Percentiles rank a stretch among this genome's conserved stretches.
phyloP scores from a whole-genome alignment of 495 filamentous ascomycete species.

The Penicillium antarcticum region DNA sequence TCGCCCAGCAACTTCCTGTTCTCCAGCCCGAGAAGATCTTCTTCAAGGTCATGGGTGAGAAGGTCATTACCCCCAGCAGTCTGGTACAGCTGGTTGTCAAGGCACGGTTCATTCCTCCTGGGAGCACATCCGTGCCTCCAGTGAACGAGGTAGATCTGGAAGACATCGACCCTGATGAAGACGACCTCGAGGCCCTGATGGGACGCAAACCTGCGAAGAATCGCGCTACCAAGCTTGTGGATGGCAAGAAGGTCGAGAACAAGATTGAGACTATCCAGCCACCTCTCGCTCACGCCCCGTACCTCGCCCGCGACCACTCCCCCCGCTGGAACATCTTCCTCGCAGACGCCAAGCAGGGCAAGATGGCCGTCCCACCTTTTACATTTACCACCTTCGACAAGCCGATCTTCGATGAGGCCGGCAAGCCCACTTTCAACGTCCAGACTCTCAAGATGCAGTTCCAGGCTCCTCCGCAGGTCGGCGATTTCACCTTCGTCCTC shows the following conservation, averaged over 20 bases:
- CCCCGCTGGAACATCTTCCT: conserved; percentile 93
- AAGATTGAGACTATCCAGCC: conserved; percentile 64
- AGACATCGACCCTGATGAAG: conserved; percentile 90
- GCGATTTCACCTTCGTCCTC: conserved; percentile 89
- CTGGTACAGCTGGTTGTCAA: conserved; percentile 93
- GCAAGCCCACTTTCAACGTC: conserved; percentile 83
- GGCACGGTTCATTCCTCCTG: conserved; percentile 89
- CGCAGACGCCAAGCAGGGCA: conserved; percentile 86
- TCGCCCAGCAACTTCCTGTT: conserved; percentile 78
- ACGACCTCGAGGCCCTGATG: conserved; percentile 82
- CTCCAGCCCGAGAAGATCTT: conserved; percentile 89
- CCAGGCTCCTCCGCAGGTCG: conserved; percentile 88
- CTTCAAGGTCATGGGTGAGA: conserved; percentile 97
- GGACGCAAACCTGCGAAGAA: conserved; percentile 67
- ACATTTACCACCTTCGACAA: conserved; percentile 88
- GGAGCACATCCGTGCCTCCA: conserved; percentile 65
- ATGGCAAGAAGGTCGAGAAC: conserved; percentile 48
- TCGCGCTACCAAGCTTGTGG: conserved; percentile 52
- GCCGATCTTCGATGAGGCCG: conserved; percentile 67
- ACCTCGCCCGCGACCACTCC: conserved; percentile 81
- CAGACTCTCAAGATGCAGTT: conserved; percentile 98
- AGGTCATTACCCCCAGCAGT: conserved; percentile 85
- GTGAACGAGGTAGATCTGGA: conserved; percentile 76
- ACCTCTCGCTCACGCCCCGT: conserved; percentile 83
- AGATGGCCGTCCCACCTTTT: conserved; percentile 92